Evolutionary conservation across 2,329 filamentous ascomycete species (phyloP), one percentile per base, ranked within the genome.

Genomic region (Paecilomyces niveus): DNA sequence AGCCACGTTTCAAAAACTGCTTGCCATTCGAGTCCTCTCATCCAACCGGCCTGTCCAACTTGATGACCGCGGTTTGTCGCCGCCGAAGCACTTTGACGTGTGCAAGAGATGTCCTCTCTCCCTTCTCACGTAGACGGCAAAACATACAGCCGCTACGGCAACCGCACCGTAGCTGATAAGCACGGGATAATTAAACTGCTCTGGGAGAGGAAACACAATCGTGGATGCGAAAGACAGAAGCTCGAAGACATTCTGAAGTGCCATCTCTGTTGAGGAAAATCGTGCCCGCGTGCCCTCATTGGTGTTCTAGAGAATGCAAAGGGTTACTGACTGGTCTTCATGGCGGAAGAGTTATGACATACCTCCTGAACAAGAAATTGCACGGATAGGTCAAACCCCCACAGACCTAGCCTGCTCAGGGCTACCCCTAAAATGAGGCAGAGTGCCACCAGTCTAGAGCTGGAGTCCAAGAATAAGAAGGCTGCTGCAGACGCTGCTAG

Each of bases 191-290:
- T 77, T 76, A 68, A 92, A 92, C 64, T 89, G 80, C 3, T 81
- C 78, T 0, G 88, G 88, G 0, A 75, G 73, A 0, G 82, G 78
- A 61, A 86, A 90, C 3, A 86, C 67, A 59, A 90, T 85, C 0
- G 89, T 92, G 0, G 81, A 80, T 0, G 79, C 79, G 66, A 85
- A 91, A 0, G 87, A 86, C 1, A 85, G 70, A 54, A 91, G 78
- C 70, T 92, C 88, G 61, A 90, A 90, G 0, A 83, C 63, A 61
- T 86, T 91, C 68, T 92, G 89, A 45, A 86, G 79, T 0, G 85
- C 81, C 8, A 85, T 81, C 69, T 92, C 89, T 7, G 85, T 81
- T 0, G 86, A 77, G 0, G 88, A 90, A 64, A 92, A 92, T 0
- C 80, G 75, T 0, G 87, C 89, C n/a, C 89, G 82, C 45, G 78